Conservation (phyloP, 768 basidiomycete genomes). For the Mycena rebaudengoi region DNA sequence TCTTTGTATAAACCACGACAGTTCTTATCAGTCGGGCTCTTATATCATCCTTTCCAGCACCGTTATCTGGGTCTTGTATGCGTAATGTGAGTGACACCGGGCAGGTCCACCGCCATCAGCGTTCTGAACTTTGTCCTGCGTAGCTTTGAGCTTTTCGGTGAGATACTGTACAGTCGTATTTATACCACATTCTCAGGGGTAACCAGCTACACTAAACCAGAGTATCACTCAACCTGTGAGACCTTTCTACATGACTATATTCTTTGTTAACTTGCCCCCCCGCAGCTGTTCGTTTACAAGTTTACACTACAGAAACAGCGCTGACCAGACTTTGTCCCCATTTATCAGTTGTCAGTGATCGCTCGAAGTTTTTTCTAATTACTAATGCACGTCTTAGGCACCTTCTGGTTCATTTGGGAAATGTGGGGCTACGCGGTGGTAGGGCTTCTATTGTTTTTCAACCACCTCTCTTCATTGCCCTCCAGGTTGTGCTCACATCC, state of each 20-base stretch:
- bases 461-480: constrained; percentile 9
- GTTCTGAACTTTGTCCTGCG: not conserved
- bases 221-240: too few relatives aligned
- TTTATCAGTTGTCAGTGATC: not conserved
- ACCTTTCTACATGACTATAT: too few relatives aligned
- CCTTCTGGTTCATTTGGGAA: constrained; percentile 41
- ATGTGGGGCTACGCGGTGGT: constrained; percentile 32
- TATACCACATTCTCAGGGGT: too few relatives aligned
- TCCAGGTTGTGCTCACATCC: constrained; percentile 16
- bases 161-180: not conserved
- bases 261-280: too few relatives aligned
- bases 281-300: too few relatives aligned
- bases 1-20: constrained; percentile 30
- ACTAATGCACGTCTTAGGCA: constrained; percentile 13
- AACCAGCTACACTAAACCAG: too few relatives aligned
- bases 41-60: constrained; percentile 20
- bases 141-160: constrained; percentile 13
- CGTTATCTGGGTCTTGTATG: constrained; percentile 38
- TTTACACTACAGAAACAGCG: too few relatives aligned
- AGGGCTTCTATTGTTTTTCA: constrained; percentile 27
- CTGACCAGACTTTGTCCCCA: too few relatives aligned
- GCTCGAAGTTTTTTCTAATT: not conserved
- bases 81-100: constrained; percentile 31
- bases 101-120: too few relatives aligned
- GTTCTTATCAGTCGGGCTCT: not conserved